Evolutionary conservation across 73 alveolate species (phyloP), one percentile per base, ranked within the genome.

Genomic region (Paramecium sonneborni): DNA sequence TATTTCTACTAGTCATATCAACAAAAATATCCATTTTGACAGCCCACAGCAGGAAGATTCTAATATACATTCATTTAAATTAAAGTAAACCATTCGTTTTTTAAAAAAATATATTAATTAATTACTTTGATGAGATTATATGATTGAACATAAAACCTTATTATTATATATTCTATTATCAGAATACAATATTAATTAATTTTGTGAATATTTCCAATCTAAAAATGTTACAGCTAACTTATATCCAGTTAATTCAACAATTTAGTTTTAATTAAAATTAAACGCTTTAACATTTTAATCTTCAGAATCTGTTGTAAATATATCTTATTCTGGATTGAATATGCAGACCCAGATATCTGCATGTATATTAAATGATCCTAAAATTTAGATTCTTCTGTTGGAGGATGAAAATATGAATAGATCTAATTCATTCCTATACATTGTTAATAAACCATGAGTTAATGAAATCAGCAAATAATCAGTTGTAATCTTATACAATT

Each of bases 31-130:
- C 98, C 98, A 94, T 94, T 95, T 62, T 95, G 76, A 68, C 96
- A 76, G 3, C 93, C 97, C 1, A 93, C 74, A 8, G 95, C 95
- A 1, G 94, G 32, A 20, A 85, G 68, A 38, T 86, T 90, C 1
- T 96, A 95, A 57, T 92, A 93, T 7, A 95, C 79, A 30, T 94
- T 92, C 46, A 94, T 58, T 68, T 95, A 95, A 5, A 97, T 95
- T 48, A 95, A 92, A 5, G 98, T 95, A 57, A 93, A 96, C 98
- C 98, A 95, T 24, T 94, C 97, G 26, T 57, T 92, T 15, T 94
- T 92, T 57, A 93, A 94, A 5, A 57, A 21, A 1, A 97, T 94
- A n/a, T n/a, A n/a, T n/a, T n/a, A n/a, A 68, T 92, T 57, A 20
- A 95, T 48, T 15, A 32, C 93, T 12, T 82, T 56, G 1, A 92